Base-by-base conservation (phyloP, 768 basidiomycete genomes). In the Cyclocybe aegerita region DNA sequence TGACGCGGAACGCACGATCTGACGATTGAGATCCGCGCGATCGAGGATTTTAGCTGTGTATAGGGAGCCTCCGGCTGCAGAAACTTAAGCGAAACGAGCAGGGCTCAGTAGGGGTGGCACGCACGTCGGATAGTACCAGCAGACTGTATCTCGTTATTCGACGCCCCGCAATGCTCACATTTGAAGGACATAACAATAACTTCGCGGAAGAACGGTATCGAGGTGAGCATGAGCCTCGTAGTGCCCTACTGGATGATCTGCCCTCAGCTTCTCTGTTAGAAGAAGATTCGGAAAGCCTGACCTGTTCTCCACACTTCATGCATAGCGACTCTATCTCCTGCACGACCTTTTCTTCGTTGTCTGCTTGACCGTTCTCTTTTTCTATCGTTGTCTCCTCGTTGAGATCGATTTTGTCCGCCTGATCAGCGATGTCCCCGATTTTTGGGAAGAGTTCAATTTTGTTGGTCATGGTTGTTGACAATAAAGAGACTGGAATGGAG, bases 101-200 rank as follows among this genome's bases (percentile, higher is more conserved):
- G 45, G 11, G 12, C 30, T 39, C 12, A 12, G 12, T 23, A 38
- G 16, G 9, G 41, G 9, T 40, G 11, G 11, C 4, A 72, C 86
- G 58, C 60, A 91, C 95, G 83, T 77, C 89, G 79, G 48, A 96
- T 94, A 44, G 77, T 66, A 5, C 90, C 90, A 0, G 97, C 97
- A 7, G 90, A 83, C 61, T 98, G 93, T 39, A 96, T 86, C 70
- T 98, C 96, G 65, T 96, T 99, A 69, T 99, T 98, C 36, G 77
- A 67, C 56, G 77, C 70, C 7, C 93, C 94, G 60, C 97, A 99
- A 61, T 93, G 86, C 50, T 96, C 92, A 65, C 97, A 99, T 49
- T 88, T 81, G 74, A 99, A 99, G 35, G 93, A 95, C 85, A 96
- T 93, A 53, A 98, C 83, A 56, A 99, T 90, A 45, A 98, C 86